Evolutionary conservation across 2,329 filamentous ascomycete species (phyloP).

Genomic region (Xylariaceae sp.): DNA sequence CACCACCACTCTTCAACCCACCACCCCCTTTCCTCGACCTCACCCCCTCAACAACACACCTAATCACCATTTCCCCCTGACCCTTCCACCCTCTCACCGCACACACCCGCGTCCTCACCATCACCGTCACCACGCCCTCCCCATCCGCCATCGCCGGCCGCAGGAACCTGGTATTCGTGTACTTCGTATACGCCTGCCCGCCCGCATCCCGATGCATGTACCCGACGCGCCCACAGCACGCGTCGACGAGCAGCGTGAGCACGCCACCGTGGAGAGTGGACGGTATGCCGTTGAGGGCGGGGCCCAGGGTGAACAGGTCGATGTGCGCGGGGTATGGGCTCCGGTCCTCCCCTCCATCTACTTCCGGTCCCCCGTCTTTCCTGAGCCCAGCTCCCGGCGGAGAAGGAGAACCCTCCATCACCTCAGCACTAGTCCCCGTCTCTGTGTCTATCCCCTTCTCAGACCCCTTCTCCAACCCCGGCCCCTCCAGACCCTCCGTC

Average conservation of each 20-base stretch:
- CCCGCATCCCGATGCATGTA: conserved; percentile 3
- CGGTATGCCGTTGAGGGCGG: conserved; percentile 1
- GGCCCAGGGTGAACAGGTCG: conserved; percentile 2
- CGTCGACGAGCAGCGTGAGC: not conserved
- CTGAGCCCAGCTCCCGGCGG: no score
- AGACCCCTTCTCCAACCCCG: not conserved
- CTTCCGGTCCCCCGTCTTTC: no score
- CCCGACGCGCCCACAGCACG: conserved; percentile 1
- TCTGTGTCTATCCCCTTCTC: not conserved
- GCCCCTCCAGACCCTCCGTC: no score
- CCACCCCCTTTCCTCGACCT: not conserved
- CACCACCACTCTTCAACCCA: not conserved
- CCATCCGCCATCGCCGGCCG: conserved; percentile 1
- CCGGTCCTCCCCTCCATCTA: no score
- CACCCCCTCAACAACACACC: not conserved
- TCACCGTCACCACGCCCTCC: conserved; percentile 1
- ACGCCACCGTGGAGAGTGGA: conserved; percentile 2
- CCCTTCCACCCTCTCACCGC: not conserved
- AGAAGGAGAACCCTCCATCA: no score
- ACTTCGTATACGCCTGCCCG: not conserved
- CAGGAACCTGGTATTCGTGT: conserved; percentile 3
- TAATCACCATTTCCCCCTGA: not conserved
- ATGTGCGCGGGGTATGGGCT: conserved; percentile 1
- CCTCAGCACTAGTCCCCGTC: no score
- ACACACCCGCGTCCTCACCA: conserved; percentile 2